A percentile compares a stretch with the other conserved stretches of the same genome.
These are phyloP conservation scores for Cordia subcordata DNA, from an alignment of 257 asterid genomes.

Conservation along the genomic window DNA sequence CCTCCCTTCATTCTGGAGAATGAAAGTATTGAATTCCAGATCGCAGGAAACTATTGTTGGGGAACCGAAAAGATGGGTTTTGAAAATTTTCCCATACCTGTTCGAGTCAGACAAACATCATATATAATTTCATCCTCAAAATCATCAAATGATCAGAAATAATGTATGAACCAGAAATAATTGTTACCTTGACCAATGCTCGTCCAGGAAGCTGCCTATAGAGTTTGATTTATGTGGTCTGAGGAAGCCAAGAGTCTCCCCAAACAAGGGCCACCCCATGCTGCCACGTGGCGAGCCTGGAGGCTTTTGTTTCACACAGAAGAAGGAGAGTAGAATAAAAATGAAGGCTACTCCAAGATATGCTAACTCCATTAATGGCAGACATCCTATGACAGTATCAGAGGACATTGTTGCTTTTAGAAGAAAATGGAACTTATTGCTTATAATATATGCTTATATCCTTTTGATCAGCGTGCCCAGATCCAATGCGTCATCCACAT, in stretches of 20 bases:
- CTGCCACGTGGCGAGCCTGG: conserved; percentile 46
- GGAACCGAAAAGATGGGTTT: conserved; percentile 56
- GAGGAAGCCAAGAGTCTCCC: conserved; percentile 65
- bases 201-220: conserved; percentile 45
- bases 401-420: background rate
- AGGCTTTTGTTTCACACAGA: background rate
- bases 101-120: background rate
- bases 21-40: conserved; percentile 42
- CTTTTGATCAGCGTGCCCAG: no score
- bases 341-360: background rate
- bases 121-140: no score
- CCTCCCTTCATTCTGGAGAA: conserved; percentile 67
- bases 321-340: background rate
- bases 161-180: background rate
- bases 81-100: conserved; percentile 66
- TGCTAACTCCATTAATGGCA: background rate
- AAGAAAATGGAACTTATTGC: background rate
- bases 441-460: background rate
- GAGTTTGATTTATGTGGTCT: conserved; percentile 57
- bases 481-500: no score
- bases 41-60: conserved; percentile 80
- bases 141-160: no score
- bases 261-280: conserved; percentile 56
- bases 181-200: conserved; percentile 42
- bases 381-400: background rate